Base-by-base conservation (phyloP, 768 basidiomycete genomes). In the Lactarius hengduanensis region DNA sequence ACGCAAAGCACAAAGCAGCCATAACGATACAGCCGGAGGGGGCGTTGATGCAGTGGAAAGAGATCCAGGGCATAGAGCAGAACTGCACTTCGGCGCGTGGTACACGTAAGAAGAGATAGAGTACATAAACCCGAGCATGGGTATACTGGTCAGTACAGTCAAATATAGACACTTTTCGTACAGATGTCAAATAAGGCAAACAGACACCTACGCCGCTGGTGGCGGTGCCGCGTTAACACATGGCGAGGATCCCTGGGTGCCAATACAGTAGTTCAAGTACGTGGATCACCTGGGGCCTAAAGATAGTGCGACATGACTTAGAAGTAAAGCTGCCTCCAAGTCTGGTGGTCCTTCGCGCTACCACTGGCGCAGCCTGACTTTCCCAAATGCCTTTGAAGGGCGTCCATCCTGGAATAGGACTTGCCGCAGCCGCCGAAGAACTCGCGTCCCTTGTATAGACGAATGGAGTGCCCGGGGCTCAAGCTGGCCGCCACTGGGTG, bases 341-440 rank as follows among this genome's bases (percentile, higher is more conserved):
- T 9, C 20, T n/a, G 45, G 56, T 67, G 61, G 20, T 67, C 61
- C 40, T 45, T 62, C 9, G 61, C 26, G 22, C 28, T 62, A 20
- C 65, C 65, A 8, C 56, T 11, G 1, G 57, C 22, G 45, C 65
- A 66, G 16, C 16, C 30, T 4, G 60, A 66, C 30, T 41, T 66
- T 26, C 53, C 41, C 40, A 67, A 43, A 34, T 67, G 66, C 10
- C 66, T 61, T 22, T 63, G 61, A 13, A 67, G 57, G 10, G 66
- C 61, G 20, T 67, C 66, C 66, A 62, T 67, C 15, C 66, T 22
- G 6, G 66, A 59, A 55, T 62, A 67, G 3, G 61, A 28, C 41
- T 36, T 67, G 16, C 66, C 66, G 20, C 66, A 67, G 4, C 66
- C 66, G 3, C 66, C 66, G 38, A 54, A 20, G 57, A 67, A 67